Evolutionary conservation across 2,329 filamentous ascomycete species (phyloP), one percentile per base, ranked within the genome.

Genomic region (Ascochyta pisi): DNA sequence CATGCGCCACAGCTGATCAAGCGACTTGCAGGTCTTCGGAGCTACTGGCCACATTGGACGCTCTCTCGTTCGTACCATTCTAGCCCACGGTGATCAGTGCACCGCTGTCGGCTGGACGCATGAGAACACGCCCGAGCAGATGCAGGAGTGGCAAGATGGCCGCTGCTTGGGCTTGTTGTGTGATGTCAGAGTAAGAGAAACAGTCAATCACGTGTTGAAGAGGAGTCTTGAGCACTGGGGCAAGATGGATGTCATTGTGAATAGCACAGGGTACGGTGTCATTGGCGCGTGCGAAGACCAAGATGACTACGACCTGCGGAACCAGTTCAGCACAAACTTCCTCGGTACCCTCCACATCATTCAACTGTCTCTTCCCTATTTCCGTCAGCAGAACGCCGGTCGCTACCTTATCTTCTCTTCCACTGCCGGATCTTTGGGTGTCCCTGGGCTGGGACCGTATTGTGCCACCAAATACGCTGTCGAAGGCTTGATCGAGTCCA

Each of bases 241-340:
- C 0, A 87, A 86, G 56, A 84, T 97, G 62, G 94, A 98, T 72
- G 86, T 96, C 47, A 89, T 98, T 54, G 93, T 89, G 66, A 98
- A 79, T 76, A 96, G 92, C 78, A 93, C 92, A 12, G 94, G 94
- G 15, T 97, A 96, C 77, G 94, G 93, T 49, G 92, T 99, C 50
- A 96, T 98, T 65, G 94, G 92, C 26, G 89, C 94, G 1, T 97
- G 93, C 76, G 95, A 98, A 77, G 95, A 98, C 77, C 95, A 98
- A 78, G 92, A 97, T 75, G 92, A 96, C 73, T 89, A 92, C 75
- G 95, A 98, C 72, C 85, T 98, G 65, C 90, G 92, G 55, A 94
- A 96, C 69, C 95, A 98, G 76, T 97, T 98, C 78, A 92, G 96
- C 81, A 97, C 93, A 22, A 99, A 99, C 76, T 96, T 97, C 76